Evolutionary conservation across 805 yeast species (phyloP), one percentile per base, ranked within the genome.

Genomic region (Wickerhamomyces mucosus): DNA sequence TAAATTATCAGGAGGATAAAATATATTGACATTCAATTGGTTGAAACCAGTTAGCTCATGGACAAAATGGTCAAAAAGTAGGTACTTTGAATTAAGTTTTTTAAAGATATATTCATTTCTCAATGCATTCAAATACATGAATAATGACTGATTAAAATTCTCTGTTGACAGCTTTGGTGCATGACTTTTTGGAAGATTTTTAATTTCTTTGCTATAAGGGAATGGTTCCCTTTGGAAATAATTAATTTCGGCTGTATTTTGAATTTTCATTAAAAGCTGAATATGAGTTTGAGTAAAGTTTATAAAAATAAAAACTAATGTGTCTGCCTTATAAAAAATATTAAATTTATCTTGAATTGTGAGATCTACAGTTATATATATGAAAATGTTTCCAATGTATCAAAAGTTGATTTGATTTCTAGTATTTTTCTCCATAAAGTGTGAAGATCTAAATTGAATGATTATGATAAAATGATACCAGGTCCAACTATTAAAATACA

Each of bases 1-100:
- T 15, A 33, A 11, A 21, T 45, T 42, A 31, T 42, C 43, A 1
- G 54, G 54, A 8, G 54, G 54, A 20, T 49, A 49, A 15, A 26
- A 36, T 1, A 29, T 6, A 25, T 31, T 35, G 7, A 42, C 30
- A 13, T 40, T 27, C 2, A 48, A 24, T 1, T n/a, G n/a, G n/a
- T 26, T 18, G 2, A 35, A 27, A 2, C 36, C 37, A 15, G 43
- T 28, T 3, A 49, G 29, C 7, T 45, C 50, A 13, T 26, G 32
- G 12, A 49, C 35, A 11, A 39, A 43, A 14, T 26, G 28, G 28
- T 49, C 54, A 12, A 49, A 25, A 14, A 41, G 26, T 26, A 48
- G 20, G n/a, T n/a, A 12, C 11, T n/a, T n/a, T n/a, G 30, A 21
- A 33, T 35, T 41, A 21, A 46, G 28, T 28, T 43, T 45, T 12